phyloP scores from a whole-genome alignment of 2,329 filamentous ascomycete genomes.

The Rosellinia necatrix region DNA sequence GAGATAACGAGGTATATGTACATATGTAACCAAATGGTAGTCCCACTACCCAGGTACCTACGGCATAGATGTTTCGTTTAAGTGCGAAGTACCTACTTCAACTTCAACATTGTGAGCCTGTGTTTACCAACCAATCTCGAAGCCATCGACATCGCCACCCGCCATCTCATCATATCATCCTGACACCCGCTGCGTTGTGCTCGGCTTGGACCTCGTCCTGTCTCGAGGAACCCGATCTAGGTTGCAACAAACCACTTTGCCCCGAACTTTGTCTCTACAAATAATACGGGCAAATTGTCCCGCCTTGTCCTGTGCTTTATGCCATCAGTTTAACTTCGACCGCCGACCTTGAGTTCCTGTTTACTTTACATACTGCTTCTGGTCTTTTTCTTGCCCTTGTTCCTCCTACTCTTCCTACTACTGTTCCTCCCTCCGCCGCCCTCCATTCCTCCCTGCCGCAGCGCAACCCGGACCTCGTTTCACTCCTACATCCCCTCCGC shows the following conservation, averaged over 20 bases:
- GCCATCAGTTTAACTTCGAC: conserved; percentile 6
- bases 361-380: conserved; percentile 5
- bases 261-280: conserved; percentile 6
- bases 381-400: conserved; percentile 9
- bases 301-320: conserved; percentile 9
- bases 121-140: conserved; percentile 18
- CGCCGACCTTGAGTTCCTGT: not conserved
- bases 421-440: conserved; percentile 12
- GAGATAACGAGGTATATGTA: too few species aligned
- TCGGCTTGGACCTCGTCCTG: not conserved
- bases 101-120: conserved; percentile 7
- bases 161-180: conserved; percentile 15
- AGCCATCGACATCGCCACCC: not conserved
- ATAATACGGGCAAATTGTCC: conserved; percentile 4
- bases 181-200: conserved; percentile 8
- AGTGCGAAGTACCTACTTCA: conserved; percentile 16
- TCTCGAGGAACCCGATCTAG: not conserved
- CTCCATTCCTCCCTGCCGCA: not conserved
- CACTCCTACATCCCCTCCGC: not conserved
- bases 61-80: conserved; percentile 9
- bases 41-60: too few species aligned
- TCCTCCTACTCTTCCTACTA: not conserved
- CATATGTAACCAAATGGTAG: too few species aligned
- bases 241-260: not conserved
- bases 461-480: conserved; percentile 1